Percentiles rank a stretch among this genome's conserved stretches.
Conservation (phyloP, 129 eudicot species). For the Artemisia annua region DNA sequence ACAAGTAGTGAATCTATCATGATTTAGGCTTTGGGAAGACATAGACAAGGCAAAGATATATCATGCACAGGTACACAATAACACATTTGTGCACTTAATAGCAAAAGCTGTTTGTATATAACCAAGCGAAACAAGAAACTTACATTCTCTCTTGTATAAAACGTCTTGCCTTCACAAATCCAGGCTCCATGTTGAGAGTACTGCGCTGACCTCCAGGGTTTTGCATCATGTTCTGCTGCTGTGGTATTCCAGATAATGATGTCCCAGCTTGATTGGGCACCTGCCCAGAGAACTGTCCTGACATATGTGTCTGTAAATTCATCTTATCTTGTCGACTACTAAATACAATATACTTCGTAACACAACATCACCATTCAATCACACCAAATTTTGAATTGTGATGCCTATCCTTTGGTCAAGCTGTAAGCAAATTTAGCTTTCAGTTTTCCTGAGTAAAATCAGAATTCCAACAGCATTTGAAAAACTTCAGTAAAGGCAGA, state of each 20-base stretch:
- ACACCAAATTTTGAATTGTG: slow-evolving; percentile 5
- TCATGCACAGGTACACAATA: slow-evolving; percentile 5
- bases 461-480: neutral
- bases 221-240: slow-evolving; percentile 65
- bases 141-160: slow-evolving; percentile 56
- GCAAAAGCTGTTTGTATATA: neutral
- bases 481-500: slow-evolving; percentile 11
- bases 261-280: slow-evolving; percentile 53
- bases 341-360: slow-evolving; percentile 23
- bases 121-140: slow-evolving; percentile 21
- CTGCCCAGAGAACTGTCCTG: slow-evolving; percentile 71
- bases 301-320: slow-evolving; percentile 48
- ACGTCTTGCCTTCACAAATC: slow-evolving; percentile 41
- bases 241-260: slow-evolving; percentile 50
- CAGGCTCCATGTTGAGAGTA: slow-evolving; percentile 50
- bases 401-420: slow-evolving; percentile 16
- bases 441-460: slow-evolving; percentile 23
- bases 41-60: neutral
- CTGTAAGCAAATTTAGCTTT: neutral
- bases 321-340: slow-evolving; percentile 41
- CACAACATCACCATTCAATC: slow-evolving; percentile 22
- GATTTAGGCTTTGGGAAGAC: neutral
- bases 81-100: neutral
- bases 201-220: slow-evolving; percentile 45
- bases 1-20: neutral